Evolutionary conservation across 2,329 filamentous ascomycete genomes (phyloP), one percentile per base, ranked within the genome.

Genomic region (Penicillium freii): DNA sequence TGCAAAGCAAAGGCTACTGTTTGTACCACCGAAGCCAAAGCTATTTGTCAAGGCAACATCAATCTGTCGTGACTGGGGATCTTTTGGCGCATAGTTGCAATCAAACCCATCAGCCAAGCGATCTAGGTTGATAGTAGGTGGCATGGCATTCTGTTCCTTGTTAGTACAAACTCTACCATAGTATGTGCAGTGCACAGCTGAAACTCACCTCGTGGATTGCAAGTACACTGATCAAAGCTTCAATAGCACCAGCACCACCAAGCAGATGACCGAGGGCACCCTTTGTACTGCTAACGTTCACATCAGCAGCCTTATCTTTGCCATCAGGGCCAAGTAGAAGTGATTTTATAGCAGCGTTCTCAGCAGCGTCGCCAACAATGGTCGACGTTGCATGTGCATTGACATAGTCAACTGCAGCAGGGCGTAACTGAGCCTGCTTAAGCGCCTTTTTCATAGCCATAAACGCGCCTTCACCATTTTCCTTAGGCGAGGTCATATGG

Each of bases 1-100:
- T 5, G 71, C 66, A 67, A 97, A 93, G 51, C 92, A 92, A 38
- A 99, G 78, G 53, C 87, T 92, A 42, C 93, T 92, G 77, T 99
- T 99, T 1, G 93, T 97, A 17, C 94, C 94, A 11, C 94, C 94
- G 77, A 99, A 99, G 0, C 94, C 94, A 77, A 99, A 99, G 72
- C 93, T 97, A 70, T 99, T 99, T 4, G 91, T 94, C 57, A 99
- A 68, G 5, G 90, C 90, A 23, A 93, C 87, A 56, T 85, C 78
- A 11, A 97, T 84, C 2, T 80, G 71, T 63, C 85, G 87, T 51
- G 88, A 74, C 73, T 97, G 92, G 0, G 91, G 82, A 45, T 79
- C 70, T 4, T 86, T 80, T 0, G 92, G 85, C 4, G 96, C 87
- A 73, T 97, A 93, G 71, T 97, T 97, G 78, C 93, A 96, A 62